phyloP scores from a whole-genome alignment of 352 stramenopile genomes.

The Aphanomyces astaci region DNA sequence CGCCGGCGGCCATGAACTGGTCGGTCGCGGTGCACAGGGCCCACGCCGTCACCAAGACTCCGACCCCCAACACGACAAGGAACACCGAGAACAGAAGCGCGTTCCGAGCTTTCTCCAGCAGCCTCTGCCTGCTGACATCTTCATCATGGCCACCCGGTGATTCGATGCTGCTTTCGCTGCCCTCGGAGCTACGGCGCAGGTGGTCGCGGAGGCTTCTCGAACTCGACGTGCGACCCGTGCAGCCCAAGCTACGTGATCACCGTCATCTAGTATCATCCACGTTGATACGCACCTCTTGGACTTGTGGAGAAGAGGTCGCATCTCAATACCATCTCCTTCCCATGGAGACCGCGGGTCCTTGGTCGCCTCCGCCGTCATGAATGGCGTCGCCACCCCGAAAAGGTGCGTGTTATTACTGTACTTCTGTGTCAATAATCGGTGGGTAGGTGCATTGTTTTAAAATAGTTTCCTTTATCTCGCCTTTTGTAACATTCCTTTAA shows the following conservation, averaged over 20 bases:
- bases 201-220: neutral
- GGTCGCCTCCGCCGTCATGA: neutral
- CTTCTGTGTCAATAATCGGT: too few relatives aligned
- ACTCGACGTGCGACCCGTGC: neutral
- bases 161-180: neutral
- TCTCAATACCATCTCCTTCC: neutral
- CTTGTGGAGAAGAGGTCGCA: neutral
- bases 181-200: slow-evolving; percentile 6
- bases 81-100: slow-evolving; percentile 8
- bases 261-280: neutral
- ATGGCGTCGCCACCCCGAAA: neutral
- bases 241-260: neutral
- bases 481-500: too few relatives aligned
- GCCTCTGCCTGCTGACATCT: neutral
- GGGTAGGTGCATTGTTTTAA: too few relatives aligned
- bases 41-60: neutral
- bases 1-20: slow-evolving; percentile 60
- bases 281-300: neutral
- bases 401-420: neutral
- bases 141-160: neutral
- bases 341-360: neutral
- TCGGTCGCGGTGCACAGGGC: slow-evolving; percentile 9
- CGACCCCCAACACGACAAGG: neutral
- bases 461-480: too few relatives aligned
- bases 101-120: neutral